These are phyloP conservation scores for Xylaria sp. DNA, from an alignment of 2,329 filamentous ascomycete species.

Conservation along the genomic window DNA sequence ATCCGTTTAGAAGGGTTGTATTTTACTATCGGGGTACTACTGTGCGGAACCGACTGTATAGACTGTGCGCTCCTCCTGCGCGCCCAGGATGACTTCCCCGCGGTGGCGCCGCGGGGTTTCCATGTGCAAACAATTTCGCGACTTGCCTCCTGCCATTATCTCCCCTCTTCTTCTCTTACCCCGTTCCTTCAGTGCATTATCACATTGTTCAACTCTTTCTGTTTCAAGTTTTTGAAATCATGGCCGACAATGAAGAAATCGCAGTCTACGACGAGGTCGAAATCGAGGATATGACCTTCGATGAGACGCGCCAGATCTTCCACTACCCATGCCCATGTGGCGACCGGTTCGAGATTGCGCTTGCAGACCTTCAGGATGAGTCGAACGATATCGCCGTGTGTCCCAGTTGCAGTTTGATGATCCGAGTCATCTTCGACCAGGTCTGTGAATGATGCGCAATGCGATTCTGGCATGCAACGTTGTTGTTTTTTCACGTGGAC, in stretches of 20 bases:
- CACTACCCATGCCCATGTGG: slow-evolving; percentile 96
- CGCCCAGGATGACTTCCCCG: too few relatives aligned
- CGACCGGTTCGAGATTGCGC: slow-evolving; percentile 87
- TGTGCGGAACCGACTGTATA: background rate
- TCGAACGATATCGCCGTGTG: slow-evolving; percentile 89
- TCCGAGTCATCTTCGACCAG: slow-evolving; percentile 84
- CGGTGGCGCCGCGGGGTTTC: background rate
- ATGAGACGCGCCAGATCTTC: slow-evolving; percentile 77
- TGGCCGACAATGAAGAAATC: slow-evolving; percentile 55
- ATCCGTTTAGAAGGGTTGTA: background rate
- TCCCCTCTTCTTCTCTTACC: background rate
- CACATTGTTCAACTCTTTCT: background rate
- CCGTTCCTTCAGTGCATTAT: background rate
- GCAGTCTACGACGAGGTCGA: slow-evolving; percentile 96
- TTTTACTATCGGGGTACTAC: background rate
- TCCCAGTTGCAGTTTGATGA: slow-evolving; percentile 95
- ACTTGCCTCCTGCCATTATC: background rate
- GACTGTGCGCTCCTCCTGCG: background rate
- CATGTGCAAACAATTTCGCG: background rate
- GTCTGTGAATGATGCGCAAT: slow-evolving; percentile 43
- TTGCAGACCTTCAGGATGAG: slow-evolving; percentile 79
- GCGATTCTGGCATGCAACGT: background rate
- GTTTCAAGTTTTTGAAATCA: slow-evolving; percentile 24
- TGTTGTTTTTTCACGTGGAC: background rate
- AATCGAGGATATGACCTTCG: slow-evolving; percentile 97